Percentiles rank a stretch among this genome's conserved stretches.
These are phyloP conservation scores for Cytidiella melzeri DNA, from an alignment of 768 basidiomycete species.

Conservation along the genomic window DNA sequence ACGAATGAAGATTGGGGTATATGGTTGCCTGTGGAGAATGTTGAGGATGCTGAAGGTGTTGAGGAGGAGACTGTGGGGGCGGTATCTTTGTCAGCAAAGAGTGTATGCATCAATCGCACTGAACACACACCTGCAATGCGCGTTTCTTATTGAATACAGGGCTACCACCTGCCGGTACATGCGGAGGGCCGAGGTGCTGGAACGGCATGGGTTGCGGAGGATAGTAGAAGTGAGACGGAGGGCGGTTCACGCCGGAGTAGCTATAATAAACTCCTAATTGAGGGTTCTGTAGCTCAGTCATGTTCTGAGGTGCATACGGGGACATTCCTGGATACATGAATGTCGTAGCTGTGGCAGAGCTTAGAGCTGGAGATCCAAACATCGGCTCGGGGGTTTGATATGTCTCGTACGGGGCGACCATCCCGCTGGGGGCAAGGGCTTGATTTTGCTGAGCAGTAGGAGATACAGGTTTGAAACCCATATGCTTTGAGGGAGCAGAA, in stretches of 20 bases:
- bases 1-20: constrained; percentile 2
- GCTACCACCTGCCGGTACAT: background rate
- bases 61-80: background rate
- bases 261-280: constrained; percentile 57
- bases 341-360: constrained; percentile 34
- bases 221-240: constrained; percentile 56
- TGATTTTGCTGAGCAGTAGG: constrained; percentile 24
- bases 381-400: constrained; percentile 47
- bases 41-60: background rate
- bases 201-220: constrained; percentile 53
- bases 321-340: constrained; percentile 44
- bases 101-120: background rate
- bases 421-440: constrained; percentile 13
- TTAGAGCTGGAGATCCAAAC: constrained; percentile 43
- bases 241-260: constrained; percentile 41
- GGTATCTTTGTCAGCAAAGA: too few species aligned
- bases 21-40: constrained; percentile 3
- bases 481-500: constrained; percentile 37
- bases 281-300: constrained; percentile 35
- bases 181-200: constrained; percentile 46
- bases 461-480: constrained; percentile 28
- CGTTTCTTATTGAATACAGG: constrained; percentile 44
- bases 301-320: constrained; percentile 37
- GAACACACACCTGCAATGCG: constrained; percentile 42
- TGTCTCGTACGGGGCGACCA: constrained; percentile 29